These are phyloP conservation scores for Apiotrichum mycotoxinovorans DNA, from an alignment of 1,284 basidiomycete species.

Conservation along the genomic window DNA sequence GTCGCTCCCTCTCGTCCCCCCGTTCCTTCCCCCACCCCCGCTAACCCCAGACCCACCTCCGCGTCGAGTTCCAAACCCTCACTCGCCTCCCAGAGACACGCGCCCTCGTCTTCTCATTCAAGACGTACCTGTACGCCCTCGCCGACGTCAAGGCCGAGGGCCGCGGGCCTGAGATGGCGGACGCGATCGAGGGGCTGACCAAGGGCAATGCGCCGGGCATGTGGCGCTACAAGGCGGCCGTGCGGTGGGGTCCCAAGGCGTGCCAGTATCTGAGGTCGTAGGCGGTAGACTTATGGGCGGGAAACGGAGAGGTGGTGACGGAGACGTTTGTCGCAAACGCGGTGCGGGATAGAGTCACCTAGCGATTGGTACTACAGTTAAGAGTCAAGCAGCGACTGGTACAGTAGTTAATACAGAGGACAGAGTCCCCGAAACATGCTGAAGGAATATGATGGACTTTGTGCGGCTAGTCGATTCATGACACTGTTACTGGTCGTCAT, in stretches of 20 bases:
- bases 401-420: no score
- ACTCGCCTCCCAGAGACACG: conserved; percentile 8
- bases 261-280: conserved; percentile 10
- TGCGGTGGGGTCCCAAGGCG: conserved; percentile 13
- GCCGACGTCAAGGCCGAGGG: conserved; percentile 13
- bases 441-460: no score
- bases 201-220: conserved; percentile 20
- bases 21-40: no score
- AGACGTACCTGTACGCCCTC: conserved; percentile 16
- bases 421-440: no score
- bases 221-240: conserved; percentile 18
- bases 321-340: no score
- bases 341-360: no score
- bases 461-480: no score
- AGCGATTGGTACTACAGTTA: no score
- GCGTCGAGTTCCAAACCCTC: conserved; percentile 17
- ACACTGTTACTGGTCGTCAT: no score
- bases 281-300: not conserved
- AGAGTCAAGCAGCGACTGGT: no score
- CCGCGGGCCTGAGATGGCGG: conserved; percentile 6
- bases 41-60: conserved; percentile 6
- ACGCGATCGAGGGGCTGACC: conserved; percentile 17
- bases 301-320: no score
- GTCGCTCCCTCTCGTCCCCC: no score
- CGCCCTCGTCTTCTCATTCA: conserved; percentile 17